phyloP scores from a whole-genome alignment of 768 basidiomycete species.

The Boletus bicolor region DNA sequence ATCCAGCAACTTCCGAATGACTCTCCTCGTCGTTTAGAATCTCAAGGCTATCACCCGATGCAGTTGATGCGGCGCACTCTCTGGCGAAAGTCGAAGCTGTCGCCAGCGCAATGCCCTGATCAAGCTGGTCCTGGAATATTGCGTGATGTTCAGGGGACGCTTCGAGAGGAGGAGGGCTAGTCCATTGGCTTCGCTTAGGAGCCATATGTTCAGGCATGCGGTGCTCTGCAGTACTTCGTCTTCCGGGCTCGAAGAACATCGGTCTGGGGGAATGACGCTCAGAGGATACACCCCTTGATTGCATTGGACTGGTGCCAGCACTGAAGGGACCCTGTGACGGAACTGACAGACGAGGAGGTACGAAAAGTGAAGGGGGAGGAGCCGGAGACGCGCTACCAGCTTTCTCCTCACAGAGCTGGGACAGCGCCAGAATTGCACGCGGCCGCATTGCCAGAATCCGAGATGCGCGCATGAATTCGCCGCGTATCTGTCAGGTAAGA shows the following conservation, averaged over 20 bases:
- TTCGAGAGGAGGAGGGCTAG: slow-evolving; percentile 78
- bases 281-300: slow-evolving; percentile 41
- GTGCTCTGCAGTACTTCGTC: slow-evolving; percentile 31
- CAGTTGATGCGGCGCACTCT: slow-evolving; percentile 48
- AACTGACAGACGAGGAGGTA: slow-evolving; percentile 42
- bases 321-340: slow-evolving; percentile 74
- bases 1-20: slow-evolving; percentile 56
- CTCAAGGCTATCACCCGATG: slow-evolving; percentile 59
- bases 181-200: slow-evolving; percentile 77
- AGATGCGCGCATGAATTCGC: slow-evolving; percentile 96
- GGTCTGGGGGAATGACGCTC: slow-evolving; percentile 54
- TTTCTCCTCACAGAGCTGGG: slow-evolving; percentile 90
- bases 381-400: slow-evolving; percentile 45
- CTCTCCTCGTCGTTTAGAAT: slow-evolving; percentile 63
- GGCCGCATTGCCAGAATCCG: slow-evolving; percentile 79
- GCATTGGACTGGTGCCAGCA: slow-evolving; percentile 58
- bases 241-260: slow-evolving; percentile 44
- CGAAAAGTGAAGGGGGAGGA: slow-evolving; percentile 39
- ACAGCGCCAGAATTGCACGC: slow-evolving; percentile 75
- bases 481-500: slow-evolving; percentile 73
- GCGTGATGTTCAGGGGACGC: slow-evolving; percentile 65
- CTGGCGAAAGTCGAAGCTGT: slow-evolving; percentile 61
- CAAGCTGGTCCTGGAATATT: slow-evolving; percentile 66
- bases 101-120: slow-evolving; percentile 62
- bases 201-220: slow-evolving; percentile 71